A percentile compares a stretch with the other conserved stretches of the same genome.
These are phyloP conservation scores for Choricystis sp. DNA, from an alignment of 139 green algal species.

Conservation along the genomic window DNA sequence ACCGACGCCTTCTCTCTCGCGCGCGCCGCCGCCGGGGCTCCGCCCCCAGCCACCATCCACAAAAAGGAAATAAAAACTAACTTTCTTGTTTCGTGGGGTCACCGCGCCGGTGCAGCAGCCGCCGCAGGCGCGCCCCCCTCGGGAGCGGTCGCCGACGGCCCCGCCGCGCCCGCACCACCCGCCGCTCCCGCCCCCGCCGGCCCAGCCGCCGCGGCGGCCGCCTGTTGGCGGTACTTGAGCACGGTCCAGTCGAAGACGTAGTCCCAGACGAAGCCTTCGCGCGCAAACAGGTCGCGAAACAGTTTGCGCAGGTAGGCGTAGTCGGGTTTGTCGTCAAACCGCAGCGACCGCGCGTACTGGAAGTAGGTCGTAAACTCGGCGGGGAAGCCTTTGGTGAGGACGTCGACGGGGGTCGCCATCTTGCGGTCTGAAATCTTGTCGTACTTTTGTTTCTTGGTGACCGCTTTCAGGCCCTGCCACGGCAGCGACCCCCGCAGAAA, in stretches of 20 bases:
- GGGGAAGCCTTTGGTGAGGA: constrained; percentile 93
- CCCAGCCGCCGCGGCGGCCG: too few relatives aligned
- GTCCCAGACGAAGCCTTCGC: constrained; percentile 96
- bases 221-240: constrained; percentile 77
- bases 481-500: constrained; percentile 90
- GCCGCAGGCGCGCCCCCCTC: too few relatives aligned
- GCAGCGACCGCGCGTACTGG: constrained; percentile 85
- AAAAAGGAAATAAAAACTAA: too few relatives aligned
- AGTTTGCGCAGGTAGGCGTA: constrained; percentile 97
- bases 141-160: not conserved
- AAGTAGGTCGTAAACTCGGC: constrained; percentile 96
- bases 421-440: constrained; percentile 99
- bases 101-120: not conserved
- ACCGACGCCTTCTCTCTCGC: too few relatives aligned
- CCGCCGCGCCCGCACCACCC: too few relatives aligned
- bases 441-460: constrained; percentile 99
- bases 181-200: too few relatives aligned
- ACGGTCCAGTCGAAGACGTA: constrained; percentile 99
- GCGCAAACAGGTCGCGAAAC: constrained; percentile 96
- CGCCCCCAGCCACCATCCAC: too few relatives aligned
- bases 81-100: too few relatives aligned
- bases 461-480: constrained; percentile 95
- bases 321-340: constrained; percentile 99
- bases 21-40: too few relatives aligned
- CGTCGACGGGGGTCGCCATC: constrained; percentile 96